Base-by-base conservation (phyloP, 2,329 filamentous ascomycete genomes). In the Aspergillus brasiliensis region DNA sequence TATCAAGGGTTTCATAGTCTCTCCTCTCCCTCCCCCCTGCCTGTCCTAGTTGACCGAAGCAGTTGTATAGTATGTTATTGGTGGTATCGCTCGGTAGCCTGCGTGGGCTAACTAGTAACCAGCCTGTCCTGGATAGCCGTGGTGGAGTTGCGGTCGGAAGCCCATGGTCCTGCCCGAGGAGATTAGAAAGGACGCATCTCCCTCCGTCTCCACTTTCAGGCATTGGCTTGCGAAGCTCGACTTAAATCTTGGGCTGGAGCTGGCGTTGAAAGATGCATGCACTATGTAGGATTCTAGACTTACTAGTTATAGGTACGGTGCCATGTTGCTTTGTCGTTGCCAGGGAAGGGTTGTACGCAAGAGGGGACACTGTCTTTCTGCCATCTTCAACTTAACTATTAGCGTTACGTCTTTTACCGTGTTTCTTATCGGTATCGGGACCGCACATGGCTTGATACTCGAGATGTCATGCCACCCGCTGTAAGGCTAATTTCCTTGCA, bases 191-290 rank as follows among this genome's bases (percentile, higher is more conserved):
- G 17, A 46, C 19, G 27, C n/a, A 13, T 55, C 23, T 46, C 34
- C 34, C 52, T 55, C 52, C 52, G 46, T 46, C 52, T 55, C 52
- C 52, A 55, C 52, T 46, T 34, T 55, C 52, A 46, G 52, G 52
- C 52, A 55, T 55, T 13, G 51, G 51, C 25, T 38, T 40, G 51
- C 51, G 31, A 52, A 52, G 19, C 38, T 40, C 31, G 38, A 34
- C 51, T 52, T 52, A 15, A 34, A 28, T 28, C 34, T 52, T 38
- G 51, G 38, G 51, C 38, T 34, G 38, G 11, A 52, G 19, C 49
- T 31, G 28, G 13, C 49, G 27, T 34, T 15, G 0, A 21, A 21
- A 15, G 49, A 38, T 37, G 28, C 31, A 21, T 51, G n/a, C 25
- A 31, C 25, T 44, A 19, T 44, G 15, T 44, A 44, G 38, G 31